These are phyloP conservation scores for Trichomonascaceae sp. DNA, from an alignment of 1,139 yeast species.

Conservation along the genomic window DNA sequence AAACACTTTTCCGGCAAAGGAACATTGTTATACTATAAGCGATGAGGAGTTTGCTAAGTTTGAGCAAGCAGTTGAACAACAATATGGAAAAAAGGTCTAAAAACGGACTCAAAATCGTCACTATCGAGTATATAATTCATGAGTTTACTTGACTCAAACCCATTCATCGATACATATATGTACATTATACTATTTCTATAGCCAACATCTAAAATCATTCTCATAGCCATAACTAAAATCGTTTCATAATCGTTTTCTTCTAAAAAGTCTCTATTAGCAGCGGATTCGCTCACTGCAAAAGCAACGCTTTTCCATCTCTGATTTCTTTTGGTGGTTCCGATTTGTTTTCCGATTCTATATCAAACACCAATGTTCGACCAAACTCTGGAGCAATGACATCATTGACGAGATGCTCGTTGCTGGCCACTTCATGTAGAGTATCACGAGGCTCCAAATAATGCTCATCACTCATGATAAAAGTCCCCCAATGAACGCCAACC, in stretches of 20 bases:
- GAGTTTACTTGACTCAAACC: too few relatives aligned
- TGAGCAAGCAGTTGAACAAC: not conserved
- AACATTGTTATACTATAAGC: slow-evolving; percentile 68
- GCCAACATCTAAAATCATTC: slow-evolving; percentile 8
- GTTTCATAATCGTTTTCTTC: too few relatives aligned
- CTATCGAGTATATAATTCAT: too few relatives aligned
- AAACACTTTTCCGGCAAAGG: slow-evolving; percentile 54
- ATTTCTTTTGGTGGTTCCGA: slow-evolving; percentile 17
- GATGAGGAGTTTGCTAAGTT: slow-evolving; percentile 57
- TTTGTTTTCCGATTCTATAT: slow-evolving; percentile 24
- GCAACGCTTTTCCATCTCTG: slow-evolving; percentile 29
- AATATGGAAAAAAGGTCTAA: not conserved
- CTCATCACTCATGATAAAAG: slow-evolving; percentile 83
- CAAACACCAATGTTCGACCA: slow-evolving; percentile 45
- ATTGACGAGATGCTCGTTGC: slow-evolving; percentile 25
- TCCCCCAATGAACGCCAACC: slow-evolving; percentile 95
- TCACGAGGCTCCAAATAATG: slow-evolving; percentile 77
- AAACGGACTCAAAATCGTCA: not conserved
- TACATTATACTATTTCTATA: not conserved
- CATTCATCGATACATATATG: too few relatives aligned
- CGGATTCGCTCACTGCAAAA: slow-evolving; percentile 18
- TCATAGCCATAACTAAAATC: not conserved
- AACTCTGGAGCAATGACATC: slow-evolving; percentile 47
- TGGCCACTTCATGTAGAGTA: slow-evolving; percentile 33
- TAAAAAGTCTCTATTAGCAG: not conserved